Conservation (phyloP, 2,329 filamentous ascomycete genomes). For the Fusarium globosum region DNA sequence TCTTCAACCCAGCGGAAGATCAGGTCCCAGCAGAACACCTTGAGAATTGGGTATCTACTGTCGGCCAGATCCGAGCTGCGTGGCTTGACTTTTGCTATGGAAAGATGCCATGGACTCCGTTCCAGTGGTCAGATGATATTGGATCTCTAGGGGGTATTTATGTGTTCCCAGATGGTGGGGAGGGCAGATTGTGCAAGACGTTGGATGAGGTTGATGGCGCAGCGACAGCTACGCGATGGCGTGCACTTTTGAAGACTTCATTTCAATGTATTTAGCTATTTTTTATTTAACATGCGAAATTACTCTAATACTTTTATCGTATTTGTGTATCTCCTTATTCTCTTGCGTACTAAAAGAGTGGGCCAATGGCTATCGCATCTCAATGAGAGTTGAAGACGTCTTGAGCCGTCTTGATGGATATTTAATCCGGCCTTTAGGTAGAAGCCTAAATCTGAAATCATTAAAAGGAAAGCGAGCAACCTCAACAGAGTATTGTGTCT, state of each 20-base stretch:
- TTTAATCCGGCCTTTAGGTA: too few relatives aligned
- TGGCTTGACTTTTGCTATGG: not conserved
- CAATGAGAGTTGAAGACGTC: too few relatives aligned
- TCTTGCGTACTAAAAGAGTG: too few relatives aligned
- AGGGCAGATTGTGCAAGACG: not conserved
- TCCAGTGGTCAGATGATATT: not conserved
- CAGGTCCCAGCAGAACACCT: not conserved
- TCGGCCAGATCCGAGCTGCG: not conserved
- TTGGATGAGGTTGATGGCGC: not conserved
- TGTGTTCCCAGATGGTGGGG: not conserved
- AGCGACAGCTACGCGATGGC: not conserved
- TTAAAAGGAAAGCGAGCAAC: too few relatives aligned
- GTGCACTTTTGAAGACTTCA: not conserved
- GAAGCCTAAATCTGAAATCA: too few relatives aligned
- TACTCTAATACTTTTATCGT: not conserved
- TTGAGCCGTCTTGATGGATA: too few relatives aligned
- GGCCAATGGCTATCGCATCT: too few relatives aligned
- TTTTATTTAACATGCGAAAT: rapidly evolving
- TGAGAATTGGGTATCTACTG: not conserved
- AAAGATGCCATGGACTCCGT: not conserved
- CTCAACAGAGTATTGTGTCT: too few relatives aligned
- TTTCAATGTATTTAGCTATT: not conserved
- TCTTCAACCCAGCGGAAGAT: not conserved
- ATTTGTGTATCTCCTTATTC: too few relatives aligned
- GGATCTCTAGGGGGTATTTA: not conserved